Percentiles rank a stretch among this genome's conserved stretches.
Evolutionary conservation across 1,284 basidiomycete genomes (phyloP).

Genomic region (Veloporphyrellus conicus): DNA sequence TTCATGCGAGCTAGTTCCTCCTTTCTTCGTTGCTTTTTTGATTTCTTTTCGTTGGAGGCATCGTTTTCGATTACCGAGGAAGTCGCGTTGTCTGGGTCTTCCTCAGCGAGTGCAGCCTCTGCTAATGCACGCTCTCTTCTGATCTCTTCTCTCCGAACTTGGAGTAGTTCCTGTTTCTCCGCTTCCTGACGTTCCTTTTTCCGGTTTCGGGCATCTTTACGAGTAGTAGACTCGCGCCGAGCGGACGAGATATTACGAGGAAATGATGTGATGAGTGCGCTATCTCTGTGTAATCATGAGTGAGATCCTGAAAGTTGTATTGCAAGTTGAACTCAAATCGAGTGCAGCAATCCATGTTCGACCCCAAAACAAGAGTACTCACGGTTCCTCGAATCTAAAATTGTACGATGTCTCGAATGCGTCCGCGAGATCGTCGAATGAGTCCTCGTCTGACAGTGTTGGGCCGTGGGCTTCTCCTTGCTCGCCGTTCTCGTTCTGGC

Average conservation of each 20-base stretch:
- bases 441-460: slow-evolving; percentile 42
- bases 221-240: slow-evolving; percentile 72
- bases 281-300: slow-evolving; percentile 48
- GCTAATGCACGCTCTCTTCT: slow-evolving; percentile 60
- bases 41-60: slow-evolving; percentile 36
- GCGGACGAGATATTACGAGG: slow-evolving; percentile 74
- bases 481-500: slow-evolving; percentile 26
- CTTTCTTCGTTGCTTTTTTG: slow-evolving; percentile 41
- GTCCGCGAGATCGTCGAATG: slow-evolving; percentile 72
- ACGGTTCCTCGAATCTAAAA: slow-evolving; percentile 92
- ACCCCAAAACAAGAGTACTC: slow-evolving; percentile 32
- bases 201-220: slow-evolving; percentile 78
- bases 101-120: slow-evolving; percentile 19
- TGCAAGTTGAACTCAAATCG: no score
- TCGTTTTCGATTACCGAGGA: background rate
- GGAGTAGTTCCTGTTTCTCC: slow-evolving; percentile 75
- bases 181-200: slow-evolving; percentile 75
- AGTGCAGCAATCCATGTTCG: no score
- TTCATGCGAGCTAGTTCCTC: slow-evolving; percentile 81
- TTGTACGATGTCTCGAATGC: slow-evolving; percentile 84
- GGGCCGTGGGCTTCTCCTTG: slow-evolving; percentile 31
- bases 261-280: slow-evolving; percentile 70
- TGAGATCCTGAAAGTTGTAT: background rate
- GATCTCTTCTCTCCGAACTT: slow-evolving; percentile 74
- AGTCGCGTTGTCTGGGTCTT: background rate